Evolutionary conservation across 164 flowering plant genomes (phyloP).

Genomic region (Protea cynaroides): DNA sequence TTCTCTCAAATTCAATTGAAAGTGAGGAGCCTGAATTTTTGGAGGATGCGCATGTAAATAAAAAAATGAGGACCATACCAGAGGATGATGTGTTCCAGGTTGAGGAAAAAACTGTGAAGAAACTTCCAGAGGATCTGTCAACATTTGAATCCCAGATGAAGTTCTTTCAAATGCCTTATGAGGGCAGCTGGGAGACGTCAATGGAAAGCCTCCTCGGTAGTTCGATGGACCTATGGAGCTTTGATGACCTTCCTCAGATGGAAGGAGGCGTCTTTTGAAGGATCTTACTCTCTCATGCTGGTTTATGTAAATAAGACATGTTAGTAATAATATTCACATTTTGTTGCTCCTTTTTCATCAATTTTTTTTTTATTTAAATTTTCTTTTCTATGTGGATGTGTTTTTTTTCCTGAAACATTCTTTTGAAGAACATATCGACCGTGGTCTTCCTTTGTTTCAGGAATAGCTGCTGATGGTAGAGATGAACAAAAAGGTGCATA

Average conservation of each 20-base stretch:
- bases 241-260: slow-evolving; percentile 56
- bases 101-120: slow-evolving; percentile 30
- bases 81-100: slow-evolving; percentile 19
- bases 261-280: slow-evolving; percentile 48
- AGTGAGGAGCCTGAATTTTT: slow-evolving; percentile 38
- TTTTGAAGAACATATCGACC: neutral
- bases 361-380: neutral
- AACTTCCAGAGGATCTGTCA: slow-evolving; percentile 57
- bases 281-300: slow-evolving; percentile 9
- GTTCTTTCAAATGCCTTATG: slow-evolving; percentile 58
- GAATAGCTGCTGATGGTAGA: slow-evolving; percentile 21
- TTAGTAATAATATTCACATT: slow-evolving; percentile 32
- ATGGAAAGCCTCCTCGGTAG: slow-evolving; percentile 53
- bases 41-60: slow-evolving; percentile 45
- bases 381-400: neutral
- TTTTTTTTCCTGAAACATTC: too few species aligned
- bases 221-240: slow-evolving; percentile 73
- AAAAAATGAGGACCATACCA: slow-evolving; percentile 47
- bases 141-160: slow-evolving; percentile 74
- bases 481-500: slow-evolving; percentile 8
- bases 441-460: slow-evolving; percentile 16
- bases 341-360: slow-evolving; percentile 1
- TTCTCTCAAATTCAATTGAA: slow-evolving; percentile 34
- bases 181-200: slow-evolving; percentile 60
- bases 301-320: slow-evolving; percentile 57